Evolutionary conservation across 352 stramenopile genomes (phyloP).

Genomic region (Phytophthora crassamura): DNA sequence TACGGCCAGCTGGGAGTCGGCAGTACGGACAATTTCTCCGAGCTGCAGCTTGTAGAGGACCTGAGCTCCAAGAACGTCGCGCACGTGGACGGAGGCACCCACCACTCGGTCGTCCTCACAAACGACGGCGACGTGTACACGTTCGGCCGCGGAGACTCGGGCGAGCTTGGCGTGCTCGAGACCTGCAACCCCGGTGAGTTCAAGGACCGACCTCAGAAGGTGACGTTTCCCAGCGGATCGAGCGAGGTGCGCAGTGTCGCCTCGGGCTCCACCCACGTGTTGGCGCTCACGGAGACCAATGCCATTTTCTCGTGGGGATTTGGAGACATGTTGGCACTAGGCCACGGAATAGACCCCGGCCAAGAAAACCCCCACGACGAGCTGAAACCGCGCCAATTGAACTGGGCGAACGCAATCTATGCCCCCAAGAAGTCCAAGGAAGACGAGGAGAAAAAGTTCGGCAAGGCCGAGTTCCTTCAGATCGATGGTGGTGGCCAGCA

Average conservation of each 20-base stretch:
- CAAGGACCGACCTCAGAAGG: slow-evolving; percentile 80
- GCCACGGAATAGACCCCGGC: slow-evolving; percentile 86
- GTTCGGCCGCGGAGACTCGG: slow-evolving; percentile 94
- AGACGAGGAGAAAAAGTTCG: slow-evolving; percentile 46
- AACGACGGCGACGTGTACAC: slow-evolving; percentile 89
- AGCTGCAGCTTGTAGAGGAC: slow-evolving; percentile 80
- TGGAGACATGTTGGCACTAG: slow-evolving; percentile 92
- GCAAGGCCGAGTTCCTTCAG: slow-evolving; percentile 67
- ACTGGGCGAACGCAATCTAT: slow-evolving; percentile 65
- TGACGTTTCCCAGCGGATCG: slow-evolving; percentile 51
- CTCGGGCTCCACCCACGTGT: slow-evolving; percentile 88
- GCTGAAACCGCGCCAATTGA: slow-evolving; percentile 56
- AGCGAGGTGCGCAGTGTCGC: slow-evolving; percentile 56
- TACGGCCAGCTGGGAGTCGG: slow-evolving; percentile 97
- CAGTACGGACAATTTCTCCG: slow-evolving; percentile 73
- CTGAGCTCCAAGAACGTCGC: slow-evolving; percentile 69
- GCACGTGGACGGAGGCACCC: slow-evolving; percentile 89
- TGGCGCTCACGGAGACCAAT: slow-evolving; percentile 81
- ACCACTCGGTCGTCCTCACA: slow-evolving; percentile 94
- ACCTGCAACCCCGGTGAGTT: slow-evolving; percentile 79
- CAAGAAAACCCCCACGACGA: slow-evolving; percentile 36
- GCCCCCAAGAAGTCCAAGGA: neutral
- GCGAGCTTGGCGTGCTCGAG: slow-evolving; percentile 90
- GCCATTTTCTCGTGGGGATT: slow-evolving; percentile 92
- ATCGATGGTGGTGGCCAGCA: slow-evolving; percentile 91